Evolutionary conservation across 352 stramenopile species (phyloP), one percentile per base, ranked within the genome.

Genomic region (Globisporangium apiculatum): DNA sequence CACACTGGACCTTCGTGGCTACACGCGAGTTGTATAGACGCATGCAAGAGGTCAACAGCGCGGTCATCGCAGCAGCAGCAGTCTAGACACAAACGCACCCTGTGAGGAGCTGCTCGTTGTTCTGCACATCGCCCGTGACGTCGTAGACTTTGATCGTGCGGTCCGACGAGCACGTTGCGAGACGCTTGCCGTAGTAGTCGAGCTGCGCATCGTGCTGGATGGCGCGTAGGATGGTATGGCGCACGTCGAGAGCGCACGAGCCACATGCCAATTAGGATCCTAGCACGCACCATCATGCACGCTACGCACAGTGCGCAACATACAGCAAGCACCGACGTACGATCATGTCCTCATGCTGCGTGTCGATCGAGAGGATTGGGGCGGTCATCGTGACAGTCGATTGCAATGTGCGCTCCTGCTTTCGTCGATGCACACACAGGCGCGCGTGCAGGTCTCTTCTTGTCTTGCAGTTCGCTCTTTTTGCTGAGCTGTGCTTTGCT

Each of bases 151-250:
- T 98, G 60, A 99, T 90, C 14, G 95, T 99, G 48, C 95, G 87
- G 72, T 99, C 96, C 6, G 94, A 99, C 42, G 96, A 99, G 67
- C 90, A 98, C 4, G 97, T 99, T 50, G 97, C 97, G 37, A 99
- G 81, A 57, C 97, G 97, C 72, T 97, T 98, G 65, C 94, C 96
- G 73, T 99, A 99, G 79, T 99, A 99, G 78, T 99, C 97, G 58
- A 99, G 77, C 69, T 99, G 95, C 53, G 95, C 94, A 71, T 99
- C 97, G 73, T 99, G 97, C 72, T 96, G 63, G 35, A 6, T 17
- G 4, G 10, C 7, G 24, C 12, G 24, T 11, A 36, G 3, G 48
- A 43, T 17, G 42, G 11, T 14, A 47, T 5, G 42, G n/a, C 5
- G 12, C 11, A 42, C n/a, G 11, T 47, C 42, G n/a, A 17, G 35